Percentiles rank a stretch among this genome's conserved stretches.
These are phyloP conservation scores for Cytospora mali DNA, from an alignment of 2,329 filamentous ascomycete species.

Conservation along the genomic window DNA sequence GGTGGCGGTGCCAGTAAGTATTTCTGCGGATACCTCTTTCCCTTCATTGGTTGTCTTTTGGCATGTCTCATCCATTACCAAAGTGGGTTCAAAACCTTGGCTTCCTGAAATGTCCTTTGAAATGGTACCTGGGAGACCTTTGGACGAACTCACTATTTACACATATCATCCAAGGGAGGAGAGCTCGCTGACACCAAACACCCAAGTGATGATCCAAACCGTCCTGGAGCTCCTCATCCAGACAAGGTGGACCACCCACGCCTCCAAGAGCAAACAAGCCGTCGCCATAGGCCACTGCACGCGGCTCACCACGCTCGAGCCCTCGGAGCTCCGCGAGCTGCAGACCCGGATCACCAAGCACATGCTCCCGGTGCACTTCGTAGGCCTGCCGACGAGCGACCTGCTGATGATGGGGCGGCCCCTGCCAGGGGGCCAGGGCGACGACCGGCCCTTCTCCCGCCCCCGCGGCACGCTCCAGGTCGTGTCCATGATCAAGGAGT, in stretches of 20 bases:
- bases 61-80: conserved; percentile 50
- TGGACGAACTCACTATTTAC: not conserved
- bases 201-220: not conserved
- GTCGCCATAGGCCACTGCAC: conserved; percentile 71
- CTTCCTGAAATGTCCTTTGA: no score
- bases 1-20: not conserved
- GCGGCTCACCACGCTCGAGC: conserved; percentile 59
- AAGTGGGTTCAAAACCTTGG: not conserved
- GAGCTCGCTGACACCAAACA: not conserved
- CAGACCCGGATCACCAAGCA: conserved; percentile 48
- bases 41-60: no score
- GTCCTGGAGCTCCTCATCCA: conserved; percentile 46
- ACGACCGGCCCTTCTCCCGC: conserved; percentile 30
- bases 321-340: conserved; percentile 47
- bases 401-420: conserved; percentile 68
- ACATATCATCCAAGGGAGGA: not conserved
- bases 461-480: conserved; percentile 65
- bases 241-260: conserved; percentile 49
- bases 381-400: conserved; percentile 72
- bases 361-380: conserved; percentile 63
- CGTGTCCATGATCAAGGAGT: conserved; percentile 59
- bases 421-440: conserved; percentile 22
- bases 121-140: no score
- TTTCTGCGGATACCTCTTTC: not conserved
- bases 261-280: conserved; percentile 41